A percentile compares a stretch with the other conserved stretches of the same genome.
Conservation (phyloP, 805 yeast species). For the Yarrowia keelungensis region DNA sequence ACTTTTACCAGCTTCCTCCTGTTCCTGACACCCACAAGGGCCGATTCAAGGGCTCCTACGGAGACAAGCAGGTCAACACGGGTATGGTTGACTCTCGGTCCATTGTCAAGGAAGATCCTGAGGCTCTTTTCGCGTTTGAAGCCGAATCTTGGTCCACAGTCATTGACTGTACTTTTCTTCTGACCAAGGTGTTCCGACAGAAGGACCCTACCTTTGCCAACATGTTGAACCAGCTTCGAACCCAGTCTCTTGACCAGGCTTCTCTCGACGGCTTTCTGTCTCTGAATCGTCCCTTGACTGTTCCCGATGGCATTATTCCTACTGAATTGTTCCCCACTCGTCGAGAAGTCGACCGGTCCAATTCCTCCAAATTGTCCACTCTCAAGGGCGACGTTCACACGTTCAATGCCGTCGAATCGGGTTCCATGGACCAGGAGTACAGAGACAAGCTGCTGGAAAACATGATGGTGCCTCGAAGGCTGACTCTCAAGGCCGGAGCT, state of each 20-base stretch:
- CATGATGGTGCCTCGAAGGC: conserved; percentile 71
- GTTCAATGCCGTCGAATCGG: conserved; percentile 58
- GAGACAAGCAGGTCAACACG: conserved; percentile 2
- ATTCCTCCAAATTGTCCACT: conserved; percentile 57
- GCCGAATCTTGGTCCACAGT: conserved; percentile 70
- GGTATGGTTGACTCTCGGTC: conserved; percentile 26
- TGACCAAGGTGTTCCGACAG: conserved; percentile 87
- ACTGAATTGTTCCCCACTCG: conserved; percentile 90
- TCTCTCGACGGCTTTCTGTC: conserved; percentile 58
- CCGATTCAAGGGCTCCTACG: conserved; percentile 14
- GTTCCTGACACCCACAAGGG: conserved; percentile 53
- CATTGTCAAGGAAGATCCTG: conserved; percentile 39
- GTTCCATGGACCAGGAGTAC: conserved; percentile 43
- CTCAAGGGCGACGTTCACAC: conserved; percentile 57
- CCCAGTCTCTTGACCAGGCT: conserved; percentile 65
- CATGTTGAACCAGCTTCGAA: conserved; percentile 80
- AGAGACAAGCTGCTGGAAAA: conserved; percentile 57
- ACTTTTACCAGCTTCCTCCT: conserved; percentile 95
- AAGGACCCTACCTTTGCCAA: conserved; percentile 74
- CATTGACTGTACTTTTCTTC: conserved; percentile 68
- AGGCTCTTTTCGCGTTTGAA: conserved; percentile 73
- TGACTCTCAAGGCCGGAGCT: conserved; percentile 79
- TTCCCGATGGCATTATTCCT: conserved; percentile 81
- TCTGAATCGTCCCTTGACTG: conserved; percentile 50
- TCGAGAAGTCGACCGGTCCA: conserved; percentile 81